Evolutionary conservation across 805 yeast species (phyloP), one percentile per base, ranked within the genome.

Genomic region (Tetrapisispora taiwanensis): DNA sequence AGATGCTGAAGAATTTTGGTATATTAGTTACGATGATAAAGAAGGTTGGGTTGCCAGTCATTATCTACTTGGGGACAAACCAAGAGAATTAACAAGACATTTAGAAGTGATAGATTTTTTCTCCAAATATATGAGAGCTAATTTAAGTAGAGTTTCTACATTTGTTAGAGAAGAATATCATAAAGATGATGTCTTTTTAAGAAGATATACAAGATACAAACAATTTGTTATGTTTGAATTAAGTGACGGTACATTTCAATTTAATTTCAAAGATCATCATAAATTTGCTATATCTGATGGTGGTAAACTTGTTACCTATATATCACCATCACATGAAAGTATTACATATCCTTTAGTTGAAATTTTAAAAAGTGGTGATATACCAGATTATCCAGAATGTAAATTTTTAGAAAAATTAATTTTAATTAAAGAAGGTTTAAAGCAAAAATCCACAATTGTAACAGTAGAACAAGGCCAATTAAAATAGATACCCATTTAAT

Each of bases 201-300:
- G 89, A 67, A 74, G 88, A 53, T 85, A 83, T 62, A 76, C 84
- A 22, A 76, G 96, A 60, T 78, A 80, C 42, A 74, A 78, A 35
- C 79, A 79, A 48, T 84, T 75, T 62, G 84, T 85, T 45, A 81
- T 88, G 90, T 89, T 89, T 67, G 88, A 85, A 60, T 68, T 90
- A 69, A 84, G 94, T 56, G 84, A 87, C 60, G 95, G 95, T 12
- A 79, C 86, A 35, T 77, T 84, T 62, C 97, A 90, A 63, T 87
- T 87, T 70, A 90, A 90, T 65, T 90, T 90, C 67, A 80, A 81
- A 60, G 97, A 92, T 66, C 98, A 92, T 59, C 89, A 84, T 65
- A 92, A 92, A 66, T 67, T 89, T 44, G 80, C 94, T 47, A 62
- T 90, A 33, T 82, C 89, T 36, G 81, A 81, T 52, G 71, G 76